These are phyloP conservation scores for Sarocladium brachiariae DNA, from an alignment of 2,329 filamentous ascomycete species.

Conservation along the genomic window DNA sequence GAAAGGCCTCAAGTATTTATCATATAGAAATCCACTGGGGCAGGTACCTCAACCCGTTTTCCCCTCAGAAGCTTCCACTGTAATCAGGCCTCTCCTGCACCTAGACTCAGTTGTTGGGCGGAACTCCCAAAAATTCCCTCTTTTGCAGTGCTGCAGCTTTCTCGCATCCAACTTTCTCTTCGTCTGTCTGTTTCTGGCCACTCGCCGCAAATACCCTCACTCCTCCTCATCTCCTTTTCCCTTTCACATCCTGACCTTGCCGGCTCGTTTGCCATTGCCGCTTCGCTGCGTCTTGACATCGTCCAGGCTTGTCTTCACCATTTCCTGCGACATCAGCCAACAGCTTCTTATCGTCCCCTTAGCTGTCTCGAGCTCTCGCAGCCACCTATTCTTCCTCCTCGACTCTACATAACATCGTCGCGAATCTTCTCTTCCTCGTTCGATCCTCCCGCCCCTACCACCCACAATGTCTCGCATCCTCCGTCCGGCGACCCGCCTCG, in stretches of 20 bases:
- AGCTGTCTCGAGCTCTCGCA: slow-evolving; percentile 3
- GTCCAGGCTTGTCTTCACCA: neutral
- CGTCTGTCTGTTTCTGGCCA: neutral
- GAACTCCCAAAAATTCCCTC: slow-evolving; percentile 6
- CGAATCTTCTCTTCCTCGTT: neutral
- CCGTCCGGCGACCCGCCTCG: slow-evolving; percentile 43
- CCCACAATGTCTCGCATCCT: slow-evolving; percentile 43
- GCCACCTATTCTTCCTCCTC: neutral
- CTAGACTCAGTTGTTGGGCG: slow-evolving; percentile 5
- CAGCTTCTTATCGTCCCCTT: neutral
- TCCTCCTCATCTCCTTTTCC: neutral
- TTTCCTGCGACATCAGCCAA: neutral
- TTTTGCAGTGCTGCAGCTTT: slow-evolving; percentile 3
- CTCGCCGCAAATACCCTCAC: slow-evolving; percentile 8
- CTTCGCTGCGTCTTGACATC: neutral
- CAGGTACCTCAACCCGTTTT: neutral
- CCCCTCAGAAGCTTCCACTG: neutral
- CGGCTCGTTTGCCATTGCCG: neutral
- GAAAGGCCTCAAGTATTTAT: neutral
- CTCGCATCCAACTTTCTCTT: slow-evolving; percentile 6
- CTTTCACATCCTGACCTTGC: neutral
- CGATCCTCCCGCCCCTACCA: neutral
- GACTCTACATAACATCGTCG: slow-evolving; percentile 1
- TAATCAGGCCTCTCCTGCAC: no score
- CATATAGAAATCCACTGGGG: neutral